Evolutionary conservation across 257 asterid species (phyloP), one percentile per base, ranked within the genome.

Genomic region (Petrea volubilis): DNA sequence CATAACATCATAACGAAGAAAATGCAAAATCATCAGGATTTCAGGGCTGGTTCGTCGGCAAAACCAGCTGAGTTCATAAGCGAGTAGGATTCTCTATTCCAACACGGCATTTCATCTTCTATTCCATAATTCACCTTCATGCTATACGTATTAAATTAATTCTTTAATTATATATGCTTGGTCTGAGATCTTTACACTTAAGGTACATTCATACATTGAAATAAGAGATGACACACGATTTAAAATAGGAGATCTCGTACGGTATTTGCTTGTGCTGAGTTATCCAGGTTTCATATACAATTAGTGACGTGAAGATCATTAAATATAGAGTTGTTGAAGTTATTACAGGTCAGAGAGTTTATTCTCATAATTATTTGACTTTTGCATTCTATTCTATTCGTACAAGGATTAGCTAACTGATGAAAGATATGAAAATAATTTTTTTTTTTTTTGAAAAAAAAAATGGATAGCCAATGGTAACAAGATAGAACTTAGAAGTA

Each of bases 1-100:
- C 61, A 34, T 44, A 31, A 18, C 36, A 67, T 67, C 62, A 34
- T 6, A 12, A n/a, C 50, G 51, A 50, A 29, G 60, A 66, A 66
- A 66, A 33, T 31, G 25, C n/a, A n/a, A n/a, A n/a, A 6, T 65
- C 20, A 28, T n/a, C 29, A 21, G 28, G 47, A 64, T 13, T 58
- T 58, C 43, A 29, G 11, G 33, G 38, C 60, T 3, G 13, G 1
- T 17, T 41, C 13, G 43, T 64, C 69, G 44, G 70, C 56, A 64
- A 64, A 41, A 15, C 40, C 56, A 34, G 70, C 41, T 11, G 24
- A 43, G 43, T 64, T 43, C 70, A 64, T 44, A 25, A n/a, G n/a
- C n/a, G n/a, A n/a, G n/a, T n/a, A n/a, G n/a, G n/a, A n/a, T n/a
- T n/a, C n/a, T n/a, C n/a, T n/a, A n/a, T n/a, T n/a, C n/a, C n/a